Evolutionary conservation across 306 rosid genomes (phyloP).

Genomic region (Glycine latifolia): DNA sequence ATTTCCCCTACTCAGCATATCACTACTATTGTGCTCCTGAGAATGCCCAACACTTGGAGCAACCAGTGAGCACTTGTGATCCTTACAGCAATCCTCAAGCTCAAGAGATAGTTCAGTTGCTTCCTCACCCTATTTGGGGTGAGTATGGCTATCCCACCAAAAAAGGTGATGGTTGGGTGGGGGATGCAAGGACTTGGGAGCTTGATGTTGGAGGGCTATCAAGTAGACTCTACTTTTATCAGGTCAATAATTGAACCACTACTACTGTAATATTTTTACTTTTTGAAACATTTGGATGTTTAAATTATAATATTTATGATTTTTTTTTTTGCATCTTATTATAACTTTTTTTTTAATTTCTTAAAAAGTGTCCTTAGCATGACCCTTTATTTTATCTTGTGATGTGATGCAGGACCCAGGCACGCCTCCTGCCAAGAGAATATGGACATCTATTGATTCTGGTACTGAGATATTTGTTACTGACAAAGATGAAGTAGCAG

Average conservation of each 20-base stretch:
- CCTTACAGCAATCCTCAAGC: constrained; percentile 90
- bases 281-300: too few relatives aligned
- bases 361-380: too few relatives aligned
- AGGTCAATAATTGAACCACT: constrained; percentile 41
- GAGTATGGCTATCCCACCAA: constrained; percentile 77
- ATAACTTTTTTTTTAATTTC: too few relatives aligned
- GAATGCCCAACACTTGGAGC: constrained; percentile 67
- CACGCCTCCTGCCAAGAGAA: constrained; percentile 67
- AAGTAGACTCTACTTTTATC: constrained; percentile 73
- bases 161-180: constrained; percentile 80
- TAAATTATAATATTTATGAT: too few relatives aligned
- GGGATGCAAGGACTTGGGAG: constrained; percentile 80
- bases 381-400: background rate
- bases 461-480: constrained; percentile 82
- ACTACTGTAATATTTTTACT: too few relatives aligned
- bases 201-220: constrained; percentile 86
- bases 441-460: constrained; percentile 75
- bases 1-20: constrained; percentile 77
- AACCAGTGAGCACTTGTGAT: constrained; percentile 69
- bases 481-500: constrained; percentile 72
- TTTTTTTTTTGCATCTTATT: too few relatives aligned
- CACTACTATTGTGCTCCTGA: constrained; percentile 85
- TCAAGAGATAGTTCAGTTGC: constrained; percentile 83
- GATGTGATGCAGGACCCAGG: constrained; percentile 66
- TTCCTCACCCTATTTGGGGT: constrained; percentile 84